Evolutionary conservation across 78 protist genomes (phyloP).

Genomic region (Pigoraptor vietnamica): DNA sequence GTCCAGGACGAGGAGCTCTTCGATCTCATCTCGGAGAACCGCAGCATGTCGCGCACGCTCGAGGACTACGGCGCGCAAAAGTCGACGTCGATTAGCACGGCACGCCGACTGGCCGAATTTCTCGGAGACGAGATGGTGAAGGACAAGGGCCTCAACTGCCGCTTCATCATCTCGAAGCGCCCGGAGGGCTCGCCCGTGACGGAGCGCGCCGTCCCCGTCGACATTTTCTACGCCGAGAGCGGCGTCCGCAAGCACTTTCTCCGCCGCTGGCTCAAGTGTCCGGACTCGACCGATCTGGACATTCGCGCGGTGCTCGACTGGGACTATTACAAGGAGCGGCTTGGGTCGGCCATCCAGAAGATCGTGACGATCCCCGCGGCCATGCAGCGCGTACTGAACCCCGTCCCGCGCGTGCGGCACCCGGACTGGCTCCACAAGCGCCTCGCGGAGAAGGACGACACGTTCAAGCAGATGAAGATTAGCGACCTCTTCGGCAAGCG

Average conservation of each 20-base stretch:
- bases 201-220: constrained; percentile 92
- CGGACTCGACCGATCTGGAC: constrained; percentile 25
- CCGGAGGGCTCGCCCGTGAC: constrained; percentile 91
- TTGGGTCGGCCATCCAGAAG: constrained; percentile 83
- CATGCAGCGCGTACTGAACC: constrained; percentile 83
- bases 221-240: constrained; percentile 63
- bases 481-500: background rate
- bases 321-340: constrained; percentile 88
- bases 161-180: constrained; percentile 67
- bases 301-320: constrained; percentile 86
- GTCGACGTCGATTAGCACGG: constrained; percentile 73
- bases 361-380: constrained; percentile 98
- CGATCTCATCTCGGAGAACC: constrained; percentile 77
- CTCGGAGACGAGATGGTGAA: constrained; percentile 84
- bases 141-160: constrained; percentile 89
- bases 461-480: constrained; percentile 6
- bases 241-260: constrained; percentile 11
- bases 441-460: constrained; percentile 21
- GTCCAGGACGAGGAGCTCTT: constrained; percentile 78
- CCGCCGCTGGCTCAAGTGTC: constrained; percentile 39
- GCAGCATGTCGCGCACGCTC: constrained; percentile 77
- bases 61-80: constrained; percentile 81
- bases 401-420: constrained; percentile 90
- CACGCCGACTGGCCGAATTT: constrained; percentile 78
- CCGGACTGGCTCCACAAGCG: constrained; percentile 93